These are phyloP conservation scores for Endothia cerciana DNA, from an alignment of 2,329 filamentous ascomycete species.

Conservation along the genomic window DNA sequence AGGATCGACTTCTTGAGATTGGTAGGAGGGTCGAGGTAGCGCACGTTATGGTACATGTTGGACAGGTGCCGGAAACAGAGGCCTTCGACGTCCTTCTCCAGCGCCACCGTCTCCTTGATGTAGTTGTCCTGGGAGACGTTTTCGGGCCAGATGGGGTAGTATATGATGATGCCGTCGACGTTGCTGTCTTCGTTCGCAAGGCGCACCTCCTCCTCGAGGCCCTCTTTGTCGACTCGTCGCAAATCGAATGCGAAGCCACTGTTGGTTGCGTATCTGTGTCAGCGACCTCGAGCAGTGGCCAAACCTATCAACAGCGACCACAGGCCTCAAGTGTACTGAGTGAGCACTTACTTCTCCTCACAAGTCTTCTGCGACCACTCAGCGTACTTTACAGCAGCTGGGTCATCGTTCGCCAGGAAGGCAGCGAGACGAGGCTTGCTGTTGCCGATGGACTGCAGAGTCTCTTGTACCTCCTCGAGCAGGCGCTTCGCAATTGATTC, in stretches of 20 bases:
- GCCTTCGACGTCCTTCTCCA: constrained; percentile 93
- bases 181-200: constrained; percentile 77
- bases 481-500: constrained; percentile 84
- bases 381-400: constrained; percentile 89
- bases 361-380: constrained; percentile 98
- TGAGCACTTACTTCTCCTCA: constrained; percentile 81
- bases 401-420: constrained; percentile 90
- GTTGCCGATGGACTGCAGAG: constrained; percentile 37
- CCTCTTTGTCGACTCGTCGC: constrained; percentile 80
- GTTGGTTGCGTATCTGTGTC: constrained; percentile 23
- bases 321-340: neutral
- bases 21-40: constrained; percentile 80
- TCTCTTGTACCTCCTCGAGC: constrained; percentile 70
- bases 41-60: constrained; percentile 99
- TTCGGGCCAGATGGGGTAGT: constrained; percentile 90
- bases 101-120: constrained; percentile 89
- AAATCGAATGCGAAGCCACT: constrained; percentile 92
- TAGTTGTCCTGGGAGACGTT: constrained; percentile 89
- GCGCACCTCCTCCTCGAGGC: constrained; percentile 86
- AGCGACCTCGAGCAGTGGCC: constrained; percentile 15
- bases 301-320: neutral
- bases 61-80: constrained; percentile 92
- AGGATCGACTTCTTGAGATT: constrained; percentile 88
- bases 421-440: constrained; percentile 74
- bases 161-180: constrained; percentile 92